Percentiles rank a stretch among this genome's conserved stretches.
These are phyloP conservation scores for Ceratobasidium sp. DNA, from an alignment of 1,284 basidiomycete genomes.

Conservation along the genomic window DNA sequence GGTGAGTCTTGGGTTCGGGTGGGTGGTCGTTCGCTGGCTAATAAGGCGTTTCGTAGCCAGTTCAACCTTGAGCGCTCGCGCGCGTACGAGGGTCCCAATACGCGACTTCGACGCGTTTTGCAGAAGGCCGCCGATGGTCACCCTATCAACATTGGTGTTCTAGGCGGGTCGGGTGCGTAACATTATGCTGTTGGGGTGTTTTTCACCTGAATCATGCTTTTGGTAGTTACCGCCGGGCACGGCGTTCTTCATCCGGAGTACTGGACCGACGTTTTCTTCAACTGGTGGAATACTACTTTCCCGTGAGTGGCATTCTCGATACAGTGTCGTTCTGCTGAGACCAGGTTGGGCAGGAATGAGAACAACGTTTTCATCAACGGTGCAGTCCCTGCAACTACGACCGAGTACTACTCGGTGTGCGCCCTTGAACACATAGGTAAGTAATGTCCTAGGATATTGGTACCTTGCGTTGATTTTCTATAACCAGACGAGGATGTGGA, in stretches of 20 bases:
- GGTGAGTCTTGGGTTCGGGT: conserved; percentile 36
- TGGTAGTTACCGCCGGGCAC: conserved; percentile 48
- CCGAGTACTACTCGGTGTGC: conserved; percentile 48
- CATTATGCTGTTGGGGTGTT: neutral
- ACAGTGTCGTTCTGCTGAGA: neutral
- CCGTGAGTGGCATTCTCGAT: conserved; percentile 37
- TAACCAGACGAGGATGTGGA: conserved; percentile 47
- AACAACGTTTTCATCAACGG: conserved; percentile 46
- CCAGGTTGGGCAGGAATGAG: conserved; percentile 21
- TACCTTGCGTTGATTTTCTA: neutral
- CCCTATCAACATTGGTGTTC: conserved; percentile 48
- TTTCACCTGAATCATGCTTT: neutral
- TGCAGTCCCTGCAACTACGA: conserved; percentile 48
- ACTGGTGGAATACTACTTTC: conserved; percentile 47
- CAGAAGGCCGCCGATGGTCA: conserved; percentile 47
- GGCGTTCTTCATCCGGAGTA: conserved; percentile 44
- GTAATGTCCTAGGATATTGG: neutral
- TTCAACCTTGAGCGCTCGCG: conserved; percentile 49
- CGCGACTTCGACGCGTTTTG: conserved; percentile 48
- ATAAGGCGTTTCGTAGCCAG: conserved; percentile 26
- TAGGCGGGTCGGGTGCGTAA: conserved; percentile 47
- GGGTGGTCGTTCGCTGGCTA: neutral
- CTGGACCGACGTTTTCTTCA: conserved; percentile 44
- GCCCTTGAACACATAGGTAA: conserved; percentile 48
- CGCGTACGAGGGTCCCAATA: conserved; percentile 48